Conservation (phyloP, 2,329 filamentous ascomycete genomes). For the Malbranchea zuffiana region DNA sequence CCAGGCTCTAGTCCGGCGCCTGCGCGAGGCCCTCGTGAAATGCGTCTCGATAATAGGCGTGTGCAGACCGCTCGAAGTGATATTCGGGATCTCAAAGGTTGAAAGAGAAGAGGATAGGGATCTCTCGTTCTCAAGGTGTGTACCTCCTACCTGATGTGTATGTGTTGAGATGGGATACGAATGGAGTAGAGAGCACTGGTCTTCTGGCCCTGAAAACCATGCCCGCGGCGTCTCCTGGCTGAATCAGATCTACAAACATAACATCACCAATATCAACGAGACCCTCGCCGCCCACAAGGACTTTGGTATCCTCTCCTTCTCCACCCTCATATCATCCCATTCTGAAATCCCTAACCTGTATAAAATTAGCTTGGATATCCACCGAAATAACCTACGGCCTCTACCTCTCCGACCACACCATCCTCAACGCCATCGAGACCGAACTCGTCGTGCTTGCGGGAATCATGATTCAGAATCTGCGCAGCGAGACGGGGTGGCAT, state of each 20-base stretch:
- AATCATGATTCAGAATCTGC: conserved; percentile 38
- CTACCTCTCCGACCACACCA: conserved; percentile 36
- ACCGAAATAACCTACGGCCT: conserved; percentile 59
- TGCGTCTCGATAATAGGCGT: conserved; percentile 49
- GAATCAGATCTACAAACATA: conserved; percentile 45
- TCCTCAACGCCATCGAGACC: conserved; percentile 35
- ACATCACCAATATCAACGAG: conserved; percentile 22
- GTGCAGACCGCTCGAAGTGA: conserved; percentile 51
- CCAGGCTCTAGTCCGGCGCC: conserved; percentile 27
- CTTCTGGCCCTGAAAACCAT: conserved; percentile 45
- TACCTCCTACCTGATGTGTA: neutral
- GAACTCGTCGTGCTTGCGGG: conserved; percentile 34
- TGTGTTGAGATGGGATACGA: too few species aligned
- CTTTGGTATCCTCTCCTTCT: too few species aligned
- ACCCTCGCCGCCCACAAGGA: conserved; percentile 6
- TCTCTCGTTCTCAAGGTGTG: conserved; percentile 36
- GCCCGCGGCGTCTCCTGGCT: conserved; percentile 47
- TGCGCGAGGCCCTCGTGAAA: conserved; percentile 50
- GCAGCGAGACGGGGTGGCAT: conserved; percentile 36
- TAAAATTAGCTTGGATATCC: conserved; percentile 52
- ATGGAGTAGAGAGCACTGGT: conserved; percentile 42
- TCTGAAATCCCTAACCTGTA: neutral
- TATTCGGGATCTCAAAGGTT: conserved; percentile 44
- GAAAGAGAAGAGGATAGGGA: conserved; percentile 50
- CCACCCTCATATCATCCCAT: neutral